These are phyloP conservation scores for Paramyrothecium sp. DNA, from an alignment of 2,329 filamentous ascomycete species.

Conservation along the genomic window DNA sequence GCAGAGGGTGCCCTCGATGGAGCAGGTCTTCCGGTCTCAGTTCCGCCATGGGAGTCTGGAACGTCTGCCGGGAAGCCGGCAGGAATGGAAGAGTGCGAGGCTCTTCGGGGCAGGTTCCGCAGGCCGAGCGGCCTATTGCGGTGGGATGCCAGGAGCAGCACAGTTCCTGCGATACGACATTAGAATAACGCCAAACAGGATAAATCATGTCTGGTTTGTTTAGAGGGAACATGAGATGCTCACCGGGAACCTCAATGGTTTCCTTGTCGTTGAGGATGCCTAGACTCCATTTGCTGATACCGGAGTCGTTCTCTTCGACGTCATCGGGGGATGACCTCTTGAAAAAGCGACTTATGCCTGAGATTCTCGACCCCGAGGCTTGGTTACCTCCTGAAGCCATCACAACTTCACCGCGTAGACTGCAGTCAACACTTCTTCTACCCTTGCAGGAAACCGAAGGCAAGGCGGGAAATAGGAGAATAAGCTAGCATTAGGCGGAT, in stretches of 20 bases:
- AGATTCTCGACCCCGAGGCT: too few relatives aligned
- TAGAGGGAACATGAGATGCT: conserved; percentile 20
- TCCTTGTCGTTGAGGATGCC: conserved; percentile 80
- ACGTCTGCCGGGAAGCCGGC: conserved; percentile 38
- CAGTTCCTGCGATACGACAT: conserved; percentile 45
- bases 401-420: too few relatives aligned
- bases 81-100: conserved; percentile 57
- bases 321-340: background rate
- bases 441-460: too few relatives aligned
- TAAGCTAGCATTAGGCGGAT: too few relatives aligned
- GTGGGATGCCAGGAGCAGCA: conserved; percentile 53
- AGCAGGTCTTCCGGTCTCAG: conserved; percentile 9
- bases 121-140: conserved; percentile 60
- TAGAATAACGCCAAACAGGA: background rate
- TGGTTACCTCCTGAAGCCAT: conserved; percentile 13
- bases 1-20: background rate
- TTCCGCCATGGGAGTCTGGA: conserved; percentile 25
- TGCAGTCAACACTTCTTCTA: too few relatives aligned
- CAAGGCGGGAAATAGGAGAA: too few relatives aligned
- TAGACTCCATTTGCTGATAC: conserved; percentile 54
- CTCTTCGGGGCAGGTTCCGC: conserved; percentile 54
- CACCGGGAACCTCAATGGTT: conserved; percentile 87
- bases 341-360: conserved; percentile 17
- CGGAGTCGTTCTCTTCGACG: conserved; percentile 1
- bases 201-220: too few relatives aligned